Conservation (phyloP, 352 stramenopile species). For the Phytophthora uliginosa region DNA sequence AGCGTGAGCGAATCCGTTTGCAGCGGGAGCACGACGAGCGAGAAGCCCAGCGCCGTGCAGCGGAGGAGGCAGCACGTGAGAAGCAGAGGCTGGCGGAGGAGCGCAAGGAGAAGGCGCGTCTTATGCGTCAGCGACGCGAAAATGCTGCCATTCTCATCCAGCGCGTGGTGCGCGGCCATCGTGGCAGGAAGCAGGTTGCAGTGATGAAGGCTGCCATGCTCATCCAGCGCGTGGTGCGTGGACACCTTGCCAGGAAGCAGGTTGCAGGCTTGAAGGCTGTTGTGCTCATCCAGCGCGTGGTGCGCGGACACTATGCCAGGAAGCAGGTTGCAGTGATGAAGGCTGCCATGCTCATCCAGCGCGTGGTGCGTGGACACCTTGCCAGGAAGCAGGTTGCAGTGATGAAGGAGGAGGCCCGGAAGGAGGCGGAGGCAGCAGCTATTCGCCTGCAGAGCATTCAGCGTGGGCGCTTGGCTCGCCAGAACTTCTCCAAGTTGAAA, state of each 20-base stretch:
- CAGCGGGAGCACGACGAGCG: conserved; percentile 45
- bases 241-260: conserved; percentile 19
- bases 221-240: background rate
- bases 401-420: conserved; percentile 14
- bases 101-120: conserved; percentile 39
- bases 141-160: conserved; percentile 43
- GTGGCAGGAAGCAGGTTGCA: conserved; percentile 30
- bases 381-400: conserved; percentile 26
- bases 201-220: conserved; percentile 19
- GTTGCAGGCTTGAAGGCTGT: conserved; percentile 35
- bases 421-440: conserved; percentile 32
- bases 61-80: conserved; percentile 49
- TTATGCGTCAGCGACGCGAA: conserved; percentile 43
- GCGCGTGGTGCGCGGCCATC: conserved; percentile 42
- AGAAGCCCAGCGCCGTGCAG: conserved; percentile 37
- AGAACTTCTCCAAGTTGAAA: conserved; percentile 65
- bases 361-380: background rate
- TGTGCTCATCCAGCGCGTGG: conserved; percentile 40
- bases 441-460: conserved; percentile 52
- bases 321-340: conserved; percentile 29
- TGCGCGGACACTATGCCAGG: conserved; percentile 45
- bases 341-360: background rate
- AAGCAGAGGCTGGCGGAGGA: conserved; percentile 44
- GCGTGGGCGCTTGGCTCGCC: conserved; percentile 55
- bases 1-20: conserved; percentile 47